These are phyloP conservation scores for Kalmanozyma brasiliensis DNA, from an alignment of 1,284 basidiomycete species.

Conservation along the genomic window DNA sequence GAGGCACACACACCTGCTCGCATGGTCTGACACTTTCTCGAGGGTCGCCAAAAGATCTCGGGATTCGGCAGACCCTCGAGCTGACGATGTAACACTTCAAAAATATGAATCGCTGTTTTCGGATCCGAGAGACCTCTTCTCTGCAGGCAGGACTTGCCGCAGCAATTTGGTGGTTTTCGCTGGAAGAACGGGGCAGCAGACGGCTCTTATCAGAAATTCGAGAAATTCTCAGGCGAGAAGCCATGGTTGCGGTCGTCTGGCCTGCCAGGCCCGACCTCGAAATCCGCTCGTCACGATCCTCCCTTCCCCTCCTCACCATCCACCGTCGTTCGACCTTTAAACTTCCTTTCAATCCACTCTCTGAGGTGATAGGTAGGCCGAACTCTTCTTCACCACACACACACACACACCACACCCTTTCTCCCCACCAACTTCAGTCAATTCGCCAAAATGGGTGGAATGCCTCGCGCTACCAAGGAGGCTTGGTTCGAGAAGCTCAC, in stretches of 20 bases:
- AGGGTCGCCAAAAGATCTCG: slow-evolving; percentile 16
- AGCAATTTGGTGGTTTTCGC: slow-evolving; percentile 8
- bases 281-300: background rate
- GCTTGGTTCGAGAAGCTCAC: slow-evolving; percentile 93
- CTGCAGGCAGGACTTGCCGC: slow-evolving; percentile 33
- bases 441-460: slow-evolving; percentile 78
- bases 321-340: slow-evolving; percentile 47
- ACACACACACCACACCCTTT: slow-evolving; percentile 10
- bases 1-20: slow-evolving; percentile 2
- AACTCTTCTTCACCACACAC: slow-evolving; percentile 20
- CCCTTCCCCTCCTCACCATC: slow-evolving; percentile 10
- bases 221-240: background rate
- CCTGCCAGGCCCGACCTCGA: no score
- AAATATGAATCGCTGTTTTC: background rate
- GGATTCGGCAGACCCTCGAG: slow-evolving; percentile 10
- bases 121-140: slow-evolving; percentile 18
- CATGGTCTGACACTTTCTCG: background rate
- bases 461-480: slow-evolving; percentile 87
- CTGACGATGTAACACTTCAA: background rate
- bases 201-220: slow-evolving; percentile 2
- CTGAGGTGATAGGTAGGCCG: slow-evolving; percentile 64
- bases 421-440: slow-evolving; percentile 8
- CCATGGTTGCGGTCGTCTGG: no score
- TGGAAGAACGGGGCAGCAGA: background rate
- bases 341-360: slow-evolving; percentile 61